These are phyloP conservation scores for Eucalyptus urophylla DNA, from an alignment of 345 rosid genomes.

Conservation along the genomic window DNA sequence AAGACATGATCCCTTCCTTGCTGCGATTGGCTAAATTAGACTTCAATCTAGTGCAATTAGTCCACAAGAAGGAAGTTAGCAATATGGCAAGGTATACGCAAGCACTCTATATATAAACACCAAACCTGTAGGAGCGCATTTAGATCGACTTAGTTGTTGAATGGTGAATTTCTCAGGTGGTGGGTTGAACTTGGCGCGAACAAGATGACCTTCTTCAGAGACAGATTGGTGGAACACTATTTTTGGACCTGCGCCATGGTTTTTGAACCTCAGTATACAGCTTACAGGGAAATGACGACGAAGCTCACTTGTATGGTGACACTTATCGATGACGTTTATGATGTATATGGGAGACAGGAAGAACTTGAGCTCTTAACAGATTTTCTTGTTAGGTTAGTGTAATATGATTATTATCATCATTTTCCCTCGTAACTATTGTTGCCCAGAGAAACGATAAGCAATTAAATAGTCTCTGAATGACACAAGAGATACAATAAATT, in stretches of 20 bases:
- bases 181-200: neutral
- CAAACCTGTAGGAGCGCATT: neutral
- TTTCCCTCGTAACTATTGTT: no score
- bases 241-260: neutral
- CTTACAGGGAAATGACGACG: neutral
- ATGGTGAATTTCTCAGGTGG: neutral
- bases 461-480: no score
- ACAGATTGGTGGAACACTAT: neutral
- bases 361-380: conserved; percentile 7
- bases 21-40: conserved; percentile 5
- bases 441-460: no score
- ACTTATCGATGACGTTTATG: neutral
- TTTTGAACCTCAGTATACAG: neutral
- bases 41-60: neutral
- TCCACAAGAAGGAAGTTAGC: neutral
- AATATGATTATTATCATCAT: no score
- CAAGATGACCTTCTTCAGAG: neutral
- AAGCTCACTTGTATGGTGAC: neutral
- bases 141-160: neutral
- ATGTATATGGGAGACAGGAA: neutral
- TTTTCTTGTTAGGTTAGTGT: neutral
- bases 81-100: neutral
- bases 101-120: neutral
- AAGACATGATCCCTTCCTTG: neutral
- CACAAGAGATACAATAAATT: no score